Percentiles rank a stretch among this genome's conserved stretches.
These are phyloP conservation scores for Ceriops decandra DNA, from an alignment of 345 rosid genomes.

Conservation along the genomic window DNA sequence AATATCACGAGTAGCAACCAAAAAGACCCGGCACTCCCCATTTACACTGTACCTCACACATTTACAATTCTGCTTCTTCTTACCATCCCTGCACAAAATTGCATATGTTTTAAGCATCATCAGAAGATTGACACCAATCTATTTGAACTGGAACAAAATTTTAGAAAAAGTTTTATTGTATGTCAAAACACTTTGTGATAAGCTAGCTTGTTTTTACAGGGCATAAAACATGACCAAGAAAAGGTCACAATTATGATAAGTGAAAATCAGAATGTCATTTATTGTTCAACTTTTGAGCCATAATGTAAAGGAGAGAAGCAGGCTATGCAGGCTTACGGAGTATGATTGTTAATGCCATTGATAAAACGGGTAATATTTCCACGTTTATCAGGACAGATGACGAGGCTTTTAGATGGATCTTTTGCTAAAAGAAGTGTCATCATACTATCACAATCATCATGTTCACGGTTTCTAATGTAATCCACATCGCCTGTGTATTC, in stretches of 20 bases:
- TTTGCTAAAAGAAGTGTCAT: conserved; percentile 81
- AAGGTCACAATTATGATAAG: not conserved
- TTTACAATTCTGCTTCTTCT: conserved; percentile 89
- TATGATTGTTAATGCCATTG: conserved; percentile 87
- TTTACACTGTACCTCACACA: conserved; percentile 84
- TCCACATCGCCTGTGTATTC: conserved; percentile 96
- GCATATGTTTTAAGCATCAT: conserved; percentile 21
- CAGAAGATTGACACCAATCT: conserved; percentile 8
- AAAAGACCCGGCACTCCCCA: conserved; percentile 78
- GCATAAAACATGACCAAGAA: not conserved
- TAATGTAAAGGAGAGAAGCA: conserved; percentile 7
- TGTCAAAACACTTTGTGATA: not conserved
- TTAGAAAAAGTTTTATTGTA: conserved; percentile 2
- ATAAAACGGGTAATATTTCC: conserved; percentile 89
- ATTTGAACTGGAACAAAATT: not conserved
- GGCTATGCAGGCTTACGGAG: conserved; percentile 48
- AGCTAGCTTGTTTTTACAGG: not conserved
- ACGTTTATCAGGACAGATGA: conserved; percentile 82
- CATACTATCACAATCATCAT: conserved; percentile 83
- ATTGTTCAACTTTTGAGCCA: not conserved
- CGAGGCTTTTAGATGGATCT: conserved; percentile 62
- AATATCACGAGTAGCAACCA: conserved; percentile 88
- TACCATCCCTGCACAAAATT: conserved; percentile 68
- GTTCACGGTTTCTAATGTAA: conserved; percentile 65
- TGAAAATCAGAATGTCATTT: conserved; percentile 3